Evolutionary conservation across 306 rosid species (phyloP).

Genomic region (Vigna angularis): DNA sequence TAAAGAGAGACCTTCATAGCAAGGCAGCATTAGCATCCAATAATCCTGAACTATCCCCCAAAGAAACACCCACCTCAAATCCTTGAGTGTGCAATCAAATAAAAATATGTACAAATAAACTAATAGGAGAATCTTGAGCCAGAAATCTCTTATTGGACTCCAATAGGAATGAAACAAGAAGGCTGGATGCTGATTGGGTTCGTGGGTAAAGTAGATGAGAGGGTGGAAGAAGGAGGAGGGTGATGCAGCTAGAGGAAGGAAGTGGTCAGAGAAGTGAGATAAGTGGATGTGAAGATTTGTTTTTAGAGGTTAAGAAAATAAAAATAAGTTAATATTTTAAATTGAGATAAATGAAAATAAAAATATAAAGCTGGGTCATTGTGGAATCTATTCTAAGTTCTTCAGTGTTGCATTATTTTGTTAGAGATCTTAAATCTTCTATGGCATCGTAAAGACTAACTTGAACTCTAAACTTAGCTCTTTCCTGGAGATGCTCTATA

Average conservation of each 20-base stretch:
- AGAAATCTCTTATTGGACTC: no score
- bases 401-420: background rate
- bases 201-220: background rate
- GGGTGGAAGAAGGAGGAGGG: background rate
- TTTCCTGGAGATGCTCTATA: no score
- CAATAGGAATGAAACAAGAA: background rate
- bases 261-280: no score
- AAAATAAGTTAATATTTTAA: background rate
- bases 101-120: conserved; percentile 3
- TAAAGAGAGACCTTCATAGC: background rate
- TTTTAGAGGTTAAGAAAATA: background rate
- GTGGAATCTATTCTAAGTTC: background rate
- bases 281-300: no score
- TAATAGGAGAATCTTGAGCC: no score
- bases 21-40: background rate
- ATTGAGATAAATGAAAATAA: background rate
- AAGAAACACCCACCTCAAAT: background rate
- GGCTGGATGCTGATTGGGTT: background rate
- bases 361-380: background rate
- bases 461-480: no score
- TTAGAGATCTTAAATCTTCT: no score
- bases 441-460: no score
- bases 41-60: conserved; percentile 7
- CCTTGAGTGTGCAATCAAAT: conserved; percentile 5
- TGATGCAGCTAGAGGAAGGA: no score